These are phyloP conservation scores for Rhizophora mangle DNA, from an alignment of 345 rosid genomes.

Conservation along the genomic window DNA sequence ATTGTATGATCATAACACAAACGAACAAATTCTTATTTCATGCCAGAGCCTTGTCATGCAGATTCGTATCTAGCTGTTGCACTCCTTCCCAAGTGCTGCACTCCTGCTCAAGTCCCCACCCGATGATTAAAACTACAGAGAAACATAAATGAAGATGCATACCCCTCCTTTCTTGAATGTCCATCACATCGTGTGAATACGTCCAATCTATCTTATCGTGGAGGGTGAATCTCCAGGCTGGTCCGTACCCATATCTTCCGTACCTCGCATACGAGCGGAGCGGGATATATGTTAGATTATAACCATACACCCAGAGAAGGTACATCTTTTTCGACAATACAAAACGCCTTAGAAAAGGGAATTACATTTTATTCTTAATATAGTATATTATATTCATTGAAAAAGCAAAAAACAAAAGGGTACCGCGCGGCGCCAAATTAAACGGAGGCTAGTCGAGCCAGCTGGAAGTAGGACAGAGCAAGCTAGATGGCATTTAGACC, in stretches of 20 bases:
- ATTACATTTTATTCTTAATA: too few relatives aligned
- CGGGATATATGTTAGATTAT: too few relatives aligned
- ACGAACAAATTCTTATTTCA: too few relatives aligned
- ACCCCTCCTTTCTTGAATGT: background rate
- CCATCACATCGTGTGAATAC: background rate
- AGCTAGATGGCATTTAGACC: slow-evolving; percentile 7
- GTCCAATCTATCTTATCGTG: background rate
- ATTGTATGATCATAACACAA: too few relatives aligned
- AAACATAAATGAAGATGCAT: slow-evolving; percentile 1
- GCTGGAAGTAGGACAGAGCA: slow-evolving; percentile 3
- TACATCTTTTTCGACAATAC: too few relatives aligned
- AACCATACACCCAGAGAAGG: too few relatives aligned
- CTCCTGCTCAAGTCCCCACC: slow-evolving; percentile 9
- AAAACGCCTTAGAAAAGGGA: too few relatives aligned
- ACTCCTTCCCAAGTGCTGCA: background rate
- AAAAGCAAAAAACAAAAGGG: background rate
- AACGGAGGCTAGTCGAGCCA: background rate
- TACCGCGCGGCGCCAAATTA: background rate
- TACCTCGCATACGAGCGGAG: background rate
- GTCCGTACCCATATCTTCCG: slow-evolving; percentile 24
- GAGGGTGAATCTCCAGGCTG: background rate
- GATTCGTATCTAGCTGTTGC: background rate
- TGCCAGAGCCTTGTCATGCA: background rate
- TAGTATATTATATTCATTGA: too few relatives aligned
- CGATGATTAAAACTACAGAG: background rate